A percentile compares a stretch with the other conserved stretches of the same genome.
Evolutionary conservation across 2,329 filamentous ascomycete genomes (phyloP).

Genomic region (Lecanosticta acicola): DNA sequence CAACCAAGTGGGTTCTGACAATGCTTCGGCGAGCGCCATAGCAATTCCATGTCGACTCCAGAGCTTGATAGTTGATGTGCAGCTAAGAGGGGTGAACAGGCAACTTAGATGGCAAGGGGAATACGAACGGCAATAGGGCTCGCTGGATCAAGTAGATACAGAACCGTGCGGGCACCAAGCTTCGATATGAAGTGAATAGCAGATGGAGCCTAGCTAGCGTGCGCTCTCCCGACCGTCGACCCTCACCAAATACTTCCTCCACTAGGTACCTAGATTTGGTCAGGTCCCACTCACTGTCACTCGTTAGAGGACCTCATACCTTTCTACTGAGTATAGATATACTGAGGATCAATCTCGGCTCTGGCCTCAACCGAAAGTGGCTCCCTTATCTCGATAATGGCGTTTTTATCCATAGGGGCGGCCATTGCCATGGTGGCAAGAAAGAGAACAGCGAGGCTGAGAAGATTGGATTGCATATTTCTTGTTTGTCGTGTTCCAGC

Average conservation of each 20-base stretch:
- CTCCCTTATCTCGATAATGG: neutral
- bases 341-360: neutral
- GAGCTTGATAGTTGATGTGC: neutral
- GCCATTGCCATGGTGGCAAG: neutral
- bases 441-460: neutral
- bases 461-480: neutral
- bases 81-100: neutral
- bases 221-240: too few relatives aligned
- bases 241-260: too few relatives aligned
- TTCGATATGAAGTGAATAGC: too few relatives aligned
- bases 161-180: too few relatives aligned
- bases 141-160: too few relatives aligned
- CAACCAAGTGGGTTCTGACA: neutral
- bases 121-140: neutral
- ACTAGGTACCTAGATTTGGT: too few relatives aligned
- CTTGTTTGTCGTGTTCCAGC: too few relatives aligned
- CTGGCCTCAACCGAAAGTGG: neutral
- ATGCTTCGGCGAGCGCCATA: conserved; percentile 1
- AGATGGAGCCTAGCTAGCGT: too few relatives aligned
- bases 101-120: conserved; percentile 1
- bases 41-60: neutral
- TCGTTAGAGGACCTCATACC: too few relatives aligned
- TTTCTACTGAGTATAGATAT: neutral
- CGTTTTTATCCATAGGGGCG: neutral
- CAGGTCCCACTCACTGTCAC: too few relatives aligned